These are phyloP conservation scores for Meyerozyma elateridarum DNA, from an alignment of 1,139 yeast species.

Conservation along the genomic window DNA sequence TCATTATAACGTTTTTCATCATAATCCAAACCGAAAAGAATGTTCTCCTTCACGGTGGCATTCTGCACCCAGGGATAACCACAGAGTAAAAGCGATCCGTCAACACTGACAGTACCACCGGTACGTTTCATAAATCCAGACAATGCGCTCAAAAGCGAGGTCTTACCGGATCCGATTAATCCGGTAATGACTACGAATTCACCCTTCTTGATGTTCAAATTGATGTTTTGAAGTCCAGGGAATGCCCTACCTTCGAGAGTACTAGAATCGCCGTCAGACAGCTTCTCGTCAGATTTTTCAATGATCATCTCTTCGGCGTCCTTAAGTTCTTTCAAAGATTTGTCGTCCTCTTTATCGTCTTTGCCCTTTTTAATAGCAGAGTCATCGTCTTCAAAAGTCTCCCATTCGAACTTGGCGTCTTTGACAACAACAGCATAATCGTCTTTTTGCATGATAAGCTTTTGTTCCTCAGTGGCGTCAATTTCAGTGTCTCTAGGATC, in stretches of 20 bases:
- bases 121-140: conserved; percentile 44
- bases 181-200: conserved; percentile 47
- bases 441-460: conserved; percentile 12
- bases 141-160: conserved; percentile 43
- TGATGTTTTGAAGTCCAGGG: conserved; percentile 19
- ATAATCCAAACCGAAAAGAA: conserved; percentile 27
- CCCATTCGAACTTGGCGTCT: conserved; percentile 27
- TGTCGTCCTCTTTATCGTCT: conserved; percentile 8
- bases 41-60: conserved; percentile 37
- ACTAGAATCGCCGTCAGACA: conserved; percentile 3
- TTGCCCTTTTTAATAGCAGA: conserved; percentile 1
- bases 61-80: conserved; percentile 51
- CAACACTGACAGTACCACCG: conserved; percentile 33
- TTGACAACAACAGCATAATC: conserved; percentile 10
- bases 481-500: conserved; percentile 15
- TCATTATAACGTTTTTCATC: conserved; percentile 24
- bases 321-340: conserved; percentile 9
- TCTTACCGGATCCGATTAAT: conserved; percentile 47
- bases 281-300: conserved; percentile 2
- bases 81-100: conserved; percentile 40
- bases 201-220: conserved; percentile 33
- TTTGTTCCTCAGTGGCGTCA: conserved; percentile 12
- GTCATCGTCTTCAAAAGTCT: conserved; percentile 1
- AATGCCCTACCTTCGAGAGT: conserved; percentile 14
- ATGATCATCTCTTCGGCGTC: conserved; percentile 6